A percentile compares a stretch with the other conserved stretches of the same genome.
Evolutionary conservation across 768 basidiomycete species (phyloP).

Genomic region (Saitozyma podzolica): DNA sequence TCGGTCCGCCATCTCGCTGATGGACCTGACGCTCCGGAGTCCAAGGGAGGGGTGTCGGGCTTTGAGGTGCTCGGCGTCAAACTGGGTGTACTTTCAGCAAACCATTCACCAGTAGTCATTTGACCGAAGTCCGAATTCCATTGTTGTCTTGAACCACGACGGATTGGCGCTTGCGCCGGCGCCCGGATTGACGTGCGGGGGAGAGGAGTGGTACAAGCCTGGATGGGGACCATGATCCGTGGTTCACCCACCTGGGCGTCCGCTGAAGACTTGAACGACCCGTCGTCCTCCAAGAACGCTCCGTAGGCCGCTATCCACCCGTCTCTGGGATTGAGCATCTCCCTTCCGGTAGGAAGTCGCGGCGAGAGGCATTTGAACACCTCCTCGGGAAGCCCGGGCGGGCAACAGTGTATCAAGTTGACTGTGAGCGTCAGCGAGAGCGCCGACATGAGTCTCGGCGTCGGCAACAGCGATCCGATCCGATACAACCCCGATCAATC

Average conservation of each 20-base stretch:
- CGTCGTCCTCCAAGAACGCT: slow-evolving; percentile 31
- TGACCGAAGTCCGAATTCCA: no score
- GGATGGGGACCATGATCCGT: no score
- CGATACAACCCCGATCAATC: no score
- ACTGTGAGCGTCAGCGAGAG: slow-evolving; percentile 11
- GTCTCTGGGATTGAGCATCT: slow-evolving; percentile 4
- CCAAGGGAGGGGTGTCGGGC: slow-evolving; percentile 21
- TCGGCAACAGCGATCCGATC: not conserved
- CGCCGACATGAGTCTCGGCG: not conserved
- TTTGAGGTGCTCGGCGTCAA: slow-evolving; percentile 28
- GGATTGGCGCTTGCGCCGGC: no score
- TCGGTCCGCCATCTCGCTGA: slow-evolving; percentile 21
- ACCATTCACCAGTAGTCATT: not conserved
- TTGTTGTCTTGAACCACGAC: no score
- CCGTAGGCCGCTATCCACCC: slow-evolving; percentile 38
- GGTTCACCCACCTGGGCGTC: slow-evolving; percentile 28
- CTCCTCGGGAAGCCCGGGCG: slow-evolving; percentile 18
- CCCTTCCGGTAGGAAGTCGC: not conserved
- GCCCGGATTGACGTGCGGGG: no score
- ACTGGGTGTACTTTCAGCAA: slow-evolving; percentile 14
- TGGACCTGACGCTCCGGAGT: slow-evolving; percentile 19
- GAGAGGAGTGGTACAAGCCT: not conserved
- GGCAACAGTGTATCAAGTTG: slow-evolving; percentile 38
- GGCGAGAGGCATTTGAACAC: slow-evolving; percentile 34
- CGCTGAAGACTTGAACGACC: slow-evolving; percentile 21